Evolutionary conservation across 2,329 filamentous ascomycete species (phyloP).

Genomic region (Claviceps digitariae): DNA sequence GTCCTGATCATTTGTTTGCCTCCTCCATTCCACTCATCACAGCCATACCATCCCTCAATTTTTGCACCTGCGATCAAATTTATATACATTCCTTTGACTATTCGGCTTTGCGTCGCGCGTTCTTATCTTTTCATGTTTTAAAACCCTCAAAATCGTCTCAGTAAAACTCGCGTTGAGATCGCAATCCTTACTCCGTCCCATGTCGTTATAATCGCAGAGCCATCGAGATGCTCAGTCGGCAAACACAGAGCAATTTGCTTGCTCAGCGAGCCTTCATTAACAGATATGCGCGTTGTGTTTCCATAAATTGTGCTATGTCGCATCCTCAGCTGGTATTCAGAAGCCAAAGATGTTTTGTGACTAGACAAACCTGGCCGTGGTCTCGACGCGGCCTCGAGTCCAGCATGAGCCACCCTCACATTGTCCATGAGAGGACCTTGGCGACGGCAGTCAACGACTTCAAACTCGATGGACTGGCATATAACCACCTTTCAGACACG

Average conservation of each 20-base stretch:
- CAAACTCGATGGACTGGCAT: conserved; percentile 15
- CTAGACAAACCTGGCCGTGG: conserved; percentile 17
- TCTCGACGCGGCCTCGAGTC: conserved; percentile 14
- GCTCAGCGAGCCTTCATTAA: conserved; percentile 11
- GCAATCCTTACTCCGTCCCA: not conserved
- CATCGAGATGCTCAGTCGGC: conserved; percentile 23
- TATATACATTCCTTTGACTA: conserved; percentile 2
- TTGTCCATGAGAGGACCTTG: conserved; percentile 18
- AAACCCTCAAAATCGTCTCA: conserved; percentile 3
- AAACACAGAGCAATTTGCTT: conserved; percentile 17
- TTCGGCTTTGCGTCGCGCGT: not conserved
- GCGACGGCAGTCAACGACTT: conserved; percentile 30
- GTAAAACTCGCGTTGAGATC: not conserved
- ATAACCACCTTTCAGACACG: conserved; percentile 13
- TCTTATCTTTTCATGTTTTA: conserved; percentile 11
- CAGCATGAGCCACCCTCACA: conserved; percentile 3
- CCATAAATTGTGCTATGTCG: conserved; percentile 7
- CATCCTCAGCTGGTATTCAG: conserved; percentile 8
- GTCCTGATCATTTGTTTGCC: not conserved
- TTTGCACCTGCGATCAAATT: not conserved
- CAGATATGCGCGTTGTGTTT: conserved; percentile 9
- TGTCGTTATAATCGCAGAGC: not conserved
- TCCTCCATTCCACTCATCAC: not conserved
- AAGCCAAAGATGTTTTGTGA: conserved; percentile 14
- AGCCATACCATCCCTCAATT: conserved; percentile 1